Base-by-base conservation (phyloP, 495 filamentous ascomycete species). In the Bombardia bombarda region DNA sequence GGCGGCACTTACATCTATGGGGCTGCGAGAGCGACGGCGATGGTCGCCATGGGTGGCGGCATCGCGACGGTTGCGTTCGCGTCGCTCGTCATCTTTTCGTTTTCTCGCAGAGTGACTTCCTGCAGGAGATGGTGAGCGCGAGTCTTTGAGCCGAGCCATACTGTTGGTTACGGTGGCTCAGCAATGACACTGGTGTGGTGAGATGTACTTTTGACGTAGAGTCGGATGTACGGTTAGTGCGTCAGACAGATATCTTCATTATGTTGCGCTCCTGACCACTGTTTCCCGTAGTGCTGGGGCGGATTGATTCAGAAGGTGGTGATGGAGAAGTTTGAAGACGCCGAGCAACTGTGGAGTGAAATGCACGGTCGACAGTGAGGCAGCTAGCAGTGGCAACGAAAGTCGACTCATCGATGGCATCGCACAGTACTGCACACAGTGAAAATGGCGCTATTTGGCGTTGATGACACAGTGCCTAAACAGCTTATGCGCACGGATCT, bases 81-180 rank as follows among this genome's bases (percentile, higher is more conserved):
- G 78, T 46, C 83, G 78, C 61, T 86, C 84, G 63, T 86, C 82
- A 61, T 87, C 83, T 74, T 82, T 79, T 58, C 81, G 83, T 53
- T 70, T 78, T 81, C 55, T 82, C 82, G 56, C 82, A 83, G 66
- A 76, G 79, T 84, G 80, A 74, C 83, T 87, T 81, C 84, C 85
- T 88, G 83, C 82, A 83, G 85, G 85, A 79, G 85, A 87, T 86
- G 85, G 85, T 89, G 85, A 89, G 84, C 84, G 85, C 79, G 83
- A 80, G 80, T 87, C 83, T 80, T 78, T 83, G 77, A 79, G 85
- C 74, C 85, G 84, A 83, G 84, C 83, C 85, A 90, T 90, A 13
- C 66, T 83, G 75, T 73, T 59, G 48, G 46, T 55, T 39, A 54
- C 50, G 51, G 46, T 56, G 55, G 59, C 55, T 64, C 64, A 56